Base-by-base conservation (phyloP, 768 basidiomycete genomes). In the Floccularia luteovirens region DNA sequence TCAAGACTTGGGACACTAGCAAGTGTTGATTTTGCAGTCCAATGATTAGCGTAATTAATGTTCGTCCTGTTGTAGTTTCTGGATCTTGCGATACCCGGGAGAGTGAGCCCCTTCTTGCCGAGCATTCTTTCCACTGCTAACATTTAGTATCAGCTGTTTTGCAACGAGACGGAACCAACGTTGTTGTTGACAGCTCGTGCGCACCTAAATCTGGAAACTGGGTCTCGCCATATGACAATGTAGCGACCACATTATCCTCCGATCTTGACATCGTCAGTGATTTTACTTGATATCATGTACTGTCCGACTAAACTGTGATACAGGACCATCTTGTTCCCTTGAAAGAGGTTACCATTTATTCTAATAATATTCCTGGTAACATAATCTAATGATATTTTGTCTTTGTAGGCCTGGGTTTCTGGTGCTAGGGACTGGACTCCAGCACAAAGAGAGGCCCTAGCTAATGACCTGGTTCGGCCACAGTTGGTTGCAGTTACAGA, bases 391-490 rank as follows among this genome's bases (percentile, higher is more conserved):
- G 2, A n/a, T 24, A 13, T 36, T 23, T 10, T 20, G 24, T 20
- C 16, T 23, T 30, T 22, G 5, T 22, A 72, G 66, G 74, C 74
- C 0, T 75, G 74, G 74, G 31, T 74, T 1, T 74, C 71, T 8
- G 74, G 74, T 13, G 74, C 73, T n/a, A 57, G 69, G 11, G 43
- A 55, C 36, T 77, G 74, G 74, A 70, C 72, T 10, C 45, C 50
- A 21, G 70, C 67, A 1, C 67, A 70, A 47, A 63, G 74, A 13
- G 70, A 74, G 46, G 58, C 68, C 0, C 71, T 65, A 39, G 73
- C 74, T 5, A 77, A 75, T 47, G 74, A 77, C 39, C 55, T 77
- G 24, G 70, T 67, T 3, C 65, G 71, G 12, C 74, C 74, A 2
- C 74, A 75, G 52, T 59, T 75, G 0, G 56, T 74, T 22, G 71